Evolutionary conservation across 2,329 filamentous ascomycete species (phyloP).

Genomic region (Arthroderma sp.): DNA sequence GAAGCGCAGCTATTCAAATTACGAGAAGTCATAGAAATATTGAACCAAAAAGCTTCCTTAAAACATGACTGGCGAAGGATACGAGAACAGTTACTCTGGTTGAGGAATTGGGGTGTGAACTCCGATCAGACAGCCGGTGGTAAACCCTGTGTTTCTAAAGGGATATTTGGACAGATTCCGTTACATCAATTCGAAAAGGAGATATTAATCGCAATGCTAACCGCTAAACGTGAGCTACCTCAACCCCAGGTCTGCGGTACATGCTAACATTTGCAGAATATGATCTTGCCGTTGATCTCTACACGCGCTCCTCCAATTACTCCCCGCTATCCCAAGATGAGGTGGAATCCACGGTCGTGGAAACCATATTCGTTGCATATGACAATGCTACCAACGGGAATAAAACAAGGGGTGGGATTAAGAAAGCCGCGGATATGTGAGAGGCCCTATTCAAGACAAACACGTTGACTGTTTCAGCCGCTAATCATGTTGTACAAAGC

Average conservation of each 20-base stretch:
- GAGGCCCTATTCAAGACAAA: conserved; percentile 11
- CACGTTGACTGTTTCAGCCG: too few relatives aligned
- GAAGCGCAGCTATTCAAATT: conserved; percentile 42
- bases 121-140: conserved; percentile 11
- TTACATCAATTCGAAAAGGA: conserved; percentile 41
- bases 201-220: conserved; percentile 43
- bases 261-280: conserved; percentile 21
- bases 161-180: conserved; percentile 38
- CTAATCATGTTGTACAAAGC: conserved; percentile 12
- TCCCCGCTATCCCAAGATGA: conserved; percentile 30
- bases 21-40: conserved; percentile 38
- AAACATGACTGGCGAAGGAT: conserved; percentile 37
- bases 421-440: conserved; percentile 45
- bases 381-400: conserved; percentile 56
- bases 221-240: conserved; percentile 26
- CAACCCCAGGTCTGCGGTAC: neutral
- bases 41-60: conserved; percentile 31
- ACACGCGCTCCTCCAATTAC: conserved; percentile 15
- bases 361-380: conserved; percentile 43
- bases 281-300: conserved; percentile 29
- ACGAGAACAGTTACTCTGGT: conserved; percentile 43
- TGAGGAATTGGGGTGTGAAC: conserved; percentile 45
- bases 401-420: conserved; percentile 48
- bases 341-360: conserved; percentile 40
- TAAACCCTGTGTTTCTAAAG: conserved; percentile 24